phyloP scores from a whole-genome alignment of 257 asterid genomes.

The Primulina tabacum region DNA sequence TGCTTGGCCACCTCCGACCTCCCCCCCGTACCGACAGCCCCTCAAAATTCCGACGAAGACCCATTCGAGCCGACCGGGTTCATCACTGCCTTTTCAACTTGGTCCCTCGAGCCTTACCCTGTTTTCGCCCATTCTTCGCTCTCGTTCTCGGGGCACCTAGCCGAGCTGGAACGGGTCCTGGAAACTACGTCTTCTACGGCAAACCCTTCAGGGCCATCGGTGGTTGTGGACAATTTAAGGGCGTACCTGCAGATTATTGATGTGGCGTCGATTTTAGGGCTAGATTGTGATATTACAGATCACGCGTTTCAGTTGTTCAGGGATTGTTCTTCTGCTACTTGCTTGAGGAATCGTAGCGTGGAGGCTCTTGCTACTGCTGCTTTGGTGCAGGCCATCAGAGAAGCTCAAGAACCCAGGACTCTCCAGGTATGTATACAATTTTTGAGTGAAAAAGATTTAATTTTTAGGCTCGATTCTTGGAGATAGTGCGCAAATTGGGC shows the following conservation, averaged over 20 bases:
- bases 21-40: constrained; percentile 45
- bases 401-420: constrained; percentile 97
- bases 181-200: constrained; percentile 66
- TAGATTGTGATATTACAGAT: constrained; percentile 85
- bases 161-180: constrained; percentile 89
- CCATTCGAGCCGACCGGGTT: constrained; percentile 89
- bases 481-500: constrained; percentile 7
- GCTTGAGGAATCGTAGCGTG: constrained; percentile 93
- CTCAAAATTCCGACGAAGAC: constrained; percentile 54
- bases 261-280: constrained; percentile 81
- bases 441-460: not conserved
- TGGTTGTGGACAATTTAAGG: constrained; percentile 85
- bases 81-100: constrained; percentile 93
- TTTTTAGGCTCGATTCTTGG: not conserved
- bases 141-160: constrained; percentile 88
- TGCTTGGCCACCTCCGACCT: constrained; percentile 95
- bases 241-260: constrained; percentile 95
- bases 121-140: constrained; percentile 67
- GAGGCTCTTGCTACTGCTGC: constrained; percentile 99
- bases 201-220: constrained; percentile 58
- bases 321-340: constrained; percentile 91
- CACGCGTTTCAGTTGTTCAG: constrained; percentile 98
- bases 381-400: constrained; percentile 90
- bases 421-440: constrained; percentile 56
- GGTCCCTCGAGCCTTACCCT: constrained; percentile 93